Evolutionary conservation across 257 asterid genomes (phyloP), one percentile per base, ranked within the genome.

Genomic region (Solanum peruvianum): DNA sequence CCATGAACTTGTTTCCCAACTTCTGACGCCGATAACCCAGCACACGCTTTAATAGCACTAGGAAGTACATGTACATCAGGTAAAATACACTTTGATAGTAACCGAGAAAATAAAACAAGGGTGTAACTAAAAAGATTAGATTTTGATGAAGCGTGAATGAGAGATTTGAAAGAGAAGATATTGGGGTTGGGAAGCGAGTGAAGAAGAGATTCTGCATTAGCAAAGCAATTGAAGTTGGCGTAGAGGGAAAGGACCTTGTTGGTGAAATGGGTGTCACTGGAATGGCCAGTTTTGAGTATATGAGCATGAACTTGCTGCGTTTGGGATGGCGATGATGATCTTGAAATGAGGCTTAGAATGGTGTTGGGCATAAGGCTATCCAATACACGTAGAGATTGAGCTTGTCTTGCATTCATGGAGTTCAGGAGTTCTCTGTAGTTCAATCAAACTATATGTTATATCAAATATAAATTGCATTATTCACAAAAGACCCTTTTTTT

Each of bases 1-100:
- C 95, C 98, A 90, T 96, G 99, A 83, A 95, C 92, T 84, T 95
- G 98, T 88, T 89, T 90, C 86, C 98, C 98, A 69, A 92, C 41
- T 87, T 77, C 60, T 37, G 87, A 88, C 52, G 90, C 87, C 31
- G 88, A 77, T 77, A 96, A 87, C 58, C 95, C 93, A 29, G 96
- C 93, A 85, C 98, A 95, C 29, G 97, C 97, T 91, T 92, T 95
- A 88, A 93, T 80, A 85, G 91, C 89, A 56, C 95, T 93, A 3
- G 98, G 98, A 33, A 96, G 88, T 66, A 96, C 87, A 81, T 90
- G 93, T 75, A 95, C 89, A 89, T 96, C 98, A 1, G 99, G 98
- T 41, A 83, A 86, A 78, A 94, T 66, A 11, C 89, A 86, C 56
- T 41, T 11, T 3, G 70, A 86, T 37, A 93, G 88, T 92, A 96